Evolutionary conservation across 768 basidiomycete species (phyloP).

Genomic region (Lactifluus subvellereus): DNA sequence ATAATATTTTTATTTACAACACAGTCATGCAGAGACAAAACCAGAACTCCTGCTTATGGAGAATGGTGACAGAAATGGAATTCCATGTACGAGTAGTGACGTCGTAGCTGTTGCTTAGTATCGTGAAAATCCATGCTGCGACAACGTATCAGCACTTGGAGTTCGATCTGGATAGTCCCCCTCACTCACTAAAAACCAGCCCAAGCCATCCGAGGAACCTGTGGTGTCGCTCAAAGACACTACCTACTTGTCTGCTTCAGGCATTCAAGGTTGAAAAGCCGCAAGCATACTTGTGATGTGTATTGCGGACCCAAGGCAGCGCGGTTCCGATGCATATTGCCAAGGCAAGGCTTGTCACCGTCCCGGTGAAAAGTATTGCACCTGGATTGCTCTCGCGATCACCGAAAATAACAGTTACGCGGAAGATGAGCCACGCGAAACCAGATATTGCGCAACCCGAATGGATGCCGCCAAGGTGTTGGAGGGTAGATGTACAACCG

Average conservation of each 20-base stretch:
- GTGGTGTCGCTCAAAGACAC: constrained; percentile 76
- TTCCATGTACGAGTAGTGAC: constrained; percentile 51
- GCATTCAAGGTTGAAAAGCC: not conserved
- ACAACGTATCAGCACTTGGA: not conserved
- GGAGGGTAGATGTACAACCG: constrained; percentile 33
- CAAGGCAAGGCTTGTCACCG: constrained; percentile 51
- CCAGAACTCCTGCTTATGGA: constrained; percentile 74
- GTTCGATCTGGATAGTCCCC: not conserved
- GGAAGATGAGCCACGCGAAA: constrained; percentile 62
- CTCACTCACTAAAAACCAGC: constrained; percentile 45
- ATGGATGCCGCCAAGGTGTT: constrained; percentile 76
- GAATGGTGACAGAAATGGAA: constrained; percentile 45
- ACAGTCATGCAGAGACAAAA: constrained; percentile 66
- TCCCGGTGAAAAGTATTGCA: constrained; percentile 55
- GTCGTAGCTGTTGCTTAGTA: constrained; percentile 61
- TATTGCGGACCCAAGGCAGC: constrained; percentile 75
- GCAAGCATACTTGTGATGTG: constrained; percentile 64
- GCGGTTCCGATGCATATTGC: constrained; percentile 58
- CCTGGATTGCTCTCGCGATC: constrained; percentile 45
- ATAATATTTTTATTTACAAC: constrained; percentile 44
- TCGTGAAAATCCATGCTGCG: constrained; percentile 57
- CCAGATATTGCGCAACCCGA: constrained; percentile 69
- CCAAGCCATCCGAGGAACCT: constrained; percentile 70
- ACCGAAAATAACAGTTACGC: constrained; percentile 52
- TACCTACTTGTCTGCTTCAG: constrained; percentile 28